phyloP scores from a whole-genome alignment of 2,329 filamentous ascomycete genomes.

The Amauroascus niger region DNA sequence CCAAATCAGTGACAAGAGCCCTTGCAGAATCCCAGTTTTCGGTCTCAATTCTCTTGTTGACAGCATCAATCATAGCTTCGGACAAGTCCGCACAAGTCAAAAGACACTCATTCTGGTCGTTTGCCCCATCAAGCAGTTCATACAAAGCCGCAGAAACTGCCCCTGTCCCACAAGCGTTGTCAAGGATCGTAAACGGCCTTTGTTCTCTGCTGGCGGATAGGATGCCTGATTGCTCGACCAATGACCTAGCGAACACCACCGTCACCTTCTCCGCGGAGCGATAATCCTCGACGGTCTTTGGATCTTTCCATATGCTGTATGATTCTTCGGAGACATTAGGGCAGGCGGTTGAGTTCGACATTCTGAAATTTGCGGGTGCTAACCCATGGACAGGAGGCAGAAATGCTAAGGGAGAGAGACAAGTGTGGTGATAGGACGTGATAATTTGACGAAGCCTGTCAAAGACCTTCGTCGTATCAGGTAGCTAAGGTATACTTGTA shows the following conservation, averaged over 20 bases:
- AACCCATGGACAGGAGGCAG: too few species aligned
- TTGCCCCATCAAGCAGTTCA: constrained; percentile 9
- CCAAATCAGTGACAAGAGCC: constrained; percentile 3
- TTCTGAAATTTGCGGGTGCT: not conserved
- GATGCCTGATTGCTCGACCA: constrained; percentile 10
- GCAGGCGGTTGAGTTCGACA: not conserved
- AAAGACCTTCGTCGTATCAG: too few species aligned
- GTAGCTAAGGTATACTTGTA: too few species aligned
- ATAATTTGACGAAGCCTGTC: not conserved
- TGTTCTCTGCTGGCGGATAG: not conserved
- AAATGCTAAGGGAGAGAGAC: not conserved
- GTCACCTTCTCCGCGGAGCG: constrained; percentile 12
- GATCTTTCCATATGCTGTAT: constrained; percentile 11
- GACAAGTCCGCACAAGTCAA: constrained; percentile 12
- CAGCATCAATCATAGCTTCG: constrained; percentile 10
- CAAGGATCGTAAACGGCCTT: constrained; percentile 1
- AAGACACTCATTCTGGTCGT: not conserved
- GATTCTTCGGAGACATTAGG: not conserved
- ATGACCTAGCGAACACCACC: constrained; percentile 4
- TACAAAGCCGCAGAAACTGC: constrained; percentile 6
- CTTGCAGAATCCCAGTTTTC: constrained; percentile 8
- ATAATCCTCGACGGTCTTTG: constrained; percentile 9
- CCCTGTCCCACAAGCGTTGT: constrained; percentile 12
- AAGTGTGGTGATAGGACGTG: not conserved
- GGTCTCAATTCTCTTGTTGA: constrained; percentile 4